These are phyloP conservation scores for Arthroderma sp. DNA, from an alignment of 2,329 filamentous ascomycete genomes.

Conservation along the genomic window DNA sequence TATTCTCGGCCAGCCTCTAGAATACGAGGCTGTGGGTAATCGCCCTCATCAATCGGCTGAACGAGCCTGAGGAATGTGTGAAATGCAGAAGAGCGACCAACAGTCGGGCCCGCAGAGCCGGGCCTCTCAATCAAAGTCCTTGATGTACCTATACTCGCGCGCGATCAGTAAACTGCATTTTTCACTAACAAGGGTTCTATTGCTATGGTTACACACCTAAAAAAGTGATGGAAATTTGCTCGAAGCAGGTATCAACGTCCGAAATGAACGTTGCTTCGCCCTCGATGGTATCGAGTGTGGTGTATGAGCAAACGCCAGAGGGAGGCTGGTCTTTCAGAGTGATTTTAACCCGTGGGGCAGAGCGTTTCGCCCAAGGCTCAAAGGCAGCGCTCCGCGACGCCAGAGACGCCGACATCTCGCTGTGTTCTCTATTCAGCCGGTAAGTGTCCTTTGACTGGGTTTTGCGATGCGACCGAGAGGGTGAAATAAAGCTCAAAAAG, in stretches of 20 bases:
- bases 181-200: not conserved
- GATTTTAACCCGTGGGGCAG: constrained; percentile 8
- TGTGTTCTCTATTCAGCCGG: not conserved
- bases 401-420: not conserved
- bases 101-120: constrained; percentile 40
- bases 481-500: not conserved
- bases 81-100: constrained; percentile 43
- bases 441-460: not conserved
- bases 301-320: constrained; percentile 17
- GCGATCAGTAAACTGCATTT: not conserved
- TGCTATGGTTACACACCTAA: constrained; percentile 19
- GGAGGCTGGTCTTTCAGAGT: constrained; percentile 1
- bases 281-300: constrained; percentile 23
- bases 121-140: constrained; percentile 45
- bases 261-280: constrained; percentile 21
- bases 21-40: constrained; percentile 45
- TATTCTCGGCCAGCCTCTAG: constrained; percentile 45
- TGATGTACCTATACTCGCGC: constrained; percentile 32
- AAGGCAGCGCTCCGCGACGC: not conserved
- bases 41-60: constrained; percentile 44
- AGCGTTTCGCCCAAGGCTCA: constrained; percentile 5
- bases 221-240: constrained; percentile 22
- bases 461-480: not conserved
- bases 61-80: constrained; percentile 51
- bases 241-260: constrained; percentile 21